phyloP scores from a whole-genome alignment of 2,329 filamentous ascomycete genomes.

The Incumbomyces lentus region DNA sequence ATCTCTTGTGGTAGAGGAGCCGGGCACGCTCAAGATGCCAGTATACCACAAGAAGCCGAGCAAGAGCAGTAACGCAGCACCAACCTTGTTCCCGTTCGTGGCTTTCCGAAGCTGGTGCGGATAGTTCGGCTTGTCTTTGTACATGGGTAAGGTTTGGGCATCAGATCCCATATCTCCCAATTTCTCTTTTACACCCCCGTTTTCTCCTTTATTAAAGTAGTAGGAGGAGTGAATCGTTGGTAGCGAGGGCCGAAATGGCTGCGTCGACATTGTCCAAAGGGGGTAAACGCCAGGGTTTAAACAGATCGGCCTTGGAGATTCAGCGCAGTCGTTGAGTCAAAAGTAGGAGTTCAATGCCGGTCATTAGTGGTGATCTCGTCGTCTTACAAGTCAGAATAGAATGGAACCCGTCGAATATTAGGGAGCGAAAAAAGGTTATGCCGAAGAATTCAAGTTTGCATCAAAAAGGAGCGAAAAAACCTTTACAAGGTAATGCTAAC shows the following conservation, averaged over 20 bases:
- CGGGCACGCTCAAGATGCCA: neutral
- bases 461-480: too few species aligned
- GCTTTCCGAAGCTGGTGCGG: constrained; percentile 40
- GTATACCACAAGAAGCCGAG: constrained; percentile 1
- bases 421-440: too few species aligned
- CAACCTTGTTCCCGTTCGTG: constrained; percentile 1
- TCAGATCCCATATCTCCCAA: neutral
- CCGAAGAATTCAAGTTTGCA: too few species aligned
- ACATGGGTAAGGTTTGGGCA: constrained; percentile 67
- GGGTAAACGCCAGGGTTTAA: neutral
- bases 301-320: neutral
- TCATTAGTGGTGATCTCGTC: too few species aligned
- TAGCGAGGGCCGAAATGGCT: constrained; percentile 1
- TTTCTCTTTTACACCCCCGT: constrained; percentile 5
- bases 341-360: too few species aligned
- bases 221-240: constrained; percentile 1
- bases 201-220: neutral
- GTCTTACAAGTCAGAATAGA: too few species aligned
- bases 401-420: too few species aligned
- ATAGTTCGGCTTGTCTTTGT: constrained; percentile 93
- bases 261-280: constrained; percentile 1
- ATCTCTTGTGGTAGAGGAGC: constrained; percentile 23
- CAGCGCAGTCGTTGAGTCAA: neutral
- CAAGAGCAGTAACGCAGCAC: constrained; percentile 12
- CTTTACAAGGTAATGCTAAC: too few species aligned